Evolutionary conservation across 2,329 filamentous ascomycete genomes (phyloP).

Genomic region (Chaetoscypha palmicola): DNA sequence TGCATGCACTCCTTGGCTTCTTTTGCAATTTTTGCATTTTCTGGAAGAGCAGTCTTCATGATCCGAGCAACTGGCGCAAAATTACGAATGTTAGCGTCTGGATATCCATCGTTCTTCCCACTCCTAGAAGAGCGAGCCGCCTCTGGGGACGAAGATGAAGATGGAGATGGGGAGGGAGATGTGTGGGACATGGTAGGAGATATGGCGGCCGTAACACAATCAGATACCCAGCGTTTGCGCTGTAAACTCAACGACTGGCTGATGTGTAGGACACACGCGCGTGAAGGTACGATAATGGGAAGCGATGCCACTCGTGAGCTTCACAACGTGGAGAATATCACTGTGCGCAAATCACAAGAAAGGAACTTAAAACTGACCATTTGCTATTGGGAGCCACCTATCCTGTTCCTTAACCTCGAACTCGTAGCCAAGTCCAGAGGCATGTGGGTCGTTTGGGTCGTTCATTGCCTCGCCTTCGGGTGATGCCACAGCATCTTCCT

Average conservation of each 20-base stretch:
- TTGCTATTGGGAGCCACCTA: constrained; percentile 98
- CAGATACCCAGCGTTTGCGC: constrained; percentile 27
- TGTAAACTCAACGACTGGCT: constrained; percentile 28
- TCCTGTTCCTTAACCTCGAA: constrained; percentile 99
- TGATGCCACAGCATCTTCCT: constrained; percentile 87
- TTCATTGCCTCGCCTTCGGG: constrained; percentile 92
- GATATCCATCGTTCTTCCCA: constrained; percentile 25
- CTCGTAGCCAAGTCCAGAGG: constrained; percentile 65
- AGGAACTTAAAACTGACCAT: constrained; percentile 69
- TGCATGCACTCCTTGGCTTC: constrained; percentile 99
- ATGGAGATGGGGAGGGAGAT: constrained; percentile 41
- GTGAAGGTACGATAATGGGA: constrained; percentile 40
- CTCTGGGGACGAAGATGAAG: constrained; percentile 36
- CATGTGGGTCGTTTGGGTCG: constrained; percentile 37
- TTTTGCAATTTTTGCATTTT: constrained; percentile 98
- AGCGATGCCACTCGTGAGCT: constrained; percentile 41
- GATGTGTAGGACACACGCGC: constrained; percentile 27
- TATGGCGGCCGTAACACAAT: constrained; percentile 27
- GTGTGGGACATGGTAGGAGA: constrained; percentile 50
- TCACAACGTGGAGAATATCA: constrained; percentile 25
- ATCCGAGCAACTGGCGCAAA: constrained; percentile 95
- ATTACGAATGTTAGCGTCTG: constrained; percentile 91
- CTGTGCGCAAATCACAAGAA: constrained; percentile 45
- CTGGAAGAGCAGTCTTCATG: constrained; percentile 96
- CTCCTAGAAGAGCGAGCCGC: constrained; percentile 40